Conservation (phyloP, 108 stramenopile genomes). For the Hondaea fermentalgiana region DNA sequence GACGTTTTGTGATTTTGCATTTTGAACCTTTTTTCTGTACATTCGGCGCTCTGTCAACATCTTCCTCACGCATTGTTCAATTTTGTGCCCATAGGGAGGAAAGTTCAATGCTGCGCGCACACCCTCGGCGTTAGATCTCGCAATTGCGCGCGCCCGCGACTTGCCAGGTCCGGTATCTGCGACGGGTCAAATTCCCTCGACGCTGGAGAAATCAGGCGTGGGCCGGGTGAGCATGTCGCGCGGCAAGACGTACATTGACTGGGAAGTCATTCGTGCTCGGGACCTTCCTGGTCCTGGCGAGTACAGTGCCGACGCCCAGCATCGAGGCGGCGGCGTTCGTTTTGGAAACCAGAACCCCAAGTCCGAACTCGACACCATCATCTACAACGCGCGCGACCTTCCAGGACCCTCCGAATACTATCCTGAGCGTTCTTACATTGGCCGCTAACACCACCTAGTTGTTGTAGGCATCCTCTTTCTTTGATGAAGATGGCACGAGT, state of each 20-base stretch:
- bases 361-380: slow-evolving; percentile 10
- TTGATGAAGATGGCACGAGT: too few species aligned
- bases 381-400: not conserved
- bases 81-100: not conserved
- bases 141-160: not conserved
- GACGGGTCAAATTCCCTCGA: not conserved
- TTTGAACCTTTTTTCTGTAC: not conserved
- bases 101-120: not conserved
- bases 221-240: not conserved
- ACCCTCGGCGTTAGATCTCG: not conserved
- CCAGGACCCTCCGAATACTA: not conserved
- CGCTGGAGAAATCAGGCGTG: not conserved
- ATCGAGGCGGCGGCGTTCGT: not conserved
- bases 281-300: not conserved
- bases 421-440: not conserved
- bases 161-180: not conserved
- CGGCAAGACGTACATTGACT: not conserved
- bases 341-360: slow-evolving; percentile 5
- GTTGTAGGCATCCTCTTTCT: too few species aligned
- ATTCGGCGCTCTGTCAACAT: not conserved
- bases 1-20: not conserved
- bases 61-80: not conserved
- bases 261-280: not conserved
- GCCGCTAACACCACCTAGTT: not conserved
- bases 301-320: not conserved